These are phyloP conservation scores for Xylaria castorea DNA, from an alignment of 495 filamentous ascomycete genomes.

Conservation along the genomic window DNA sequence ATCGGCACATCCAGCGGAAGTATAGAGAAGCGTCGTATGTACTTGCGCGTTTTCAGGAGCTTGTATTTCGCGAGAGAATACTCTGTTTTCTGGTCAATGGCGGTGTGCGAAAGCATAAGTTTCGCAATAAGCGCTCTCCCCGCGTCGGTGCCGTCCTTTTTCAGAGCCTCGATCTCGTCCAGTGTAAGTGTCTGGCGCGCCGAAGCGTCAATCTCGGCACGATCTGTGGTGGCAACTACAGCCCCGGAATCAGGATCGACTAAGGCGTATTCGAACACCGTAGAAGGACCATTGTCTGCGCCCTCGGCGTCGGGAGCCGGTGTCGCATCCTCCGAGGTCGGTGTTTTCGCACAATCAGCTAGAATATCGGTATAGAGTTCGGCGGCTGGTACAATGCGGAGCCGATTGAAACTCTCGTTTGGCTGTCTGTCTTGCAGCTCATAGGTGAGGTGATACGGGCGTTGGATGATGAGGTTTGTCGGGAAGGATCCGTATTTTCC, in stretches of 20 bases:
- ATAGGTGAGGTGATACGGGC: conserved; percentile 89
- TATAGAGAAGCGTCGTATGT: conserved; percentile 82
- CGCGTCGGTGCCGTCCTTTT: conserved; percentile 74
- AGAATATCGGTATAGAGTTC: conserved; percentile 86
- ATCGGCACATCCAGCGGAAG: conserved; percentile 79
- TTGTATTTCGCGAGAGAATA: conserved; percentile 96
- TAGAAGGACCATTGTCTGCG: conserved; percentile 35
- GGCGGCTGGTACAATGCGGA: conserved; percentile 79
- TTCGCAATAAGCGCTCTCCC: conserved; percentile 90
- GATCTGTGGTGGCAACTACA: conserved; percentile 77
- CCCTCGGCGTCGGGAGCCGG: conserved; percentile 44
- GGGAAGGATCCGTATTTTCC: conserved; percentile 92
- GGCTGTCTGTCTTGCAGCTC: conserved; percentile 77
- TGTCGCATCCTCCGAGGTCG: conserved; percentile 42
- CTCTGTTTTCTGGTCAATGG: conserved; percentile 89
- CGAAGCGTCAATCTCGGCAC: conserved; percentile 78
- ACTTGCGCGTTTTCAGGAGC: conserved; percentile 91
- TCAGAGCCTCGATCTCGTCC: conserved; percentile 90
- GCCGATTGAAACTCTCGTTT: conserved; percentile 59
- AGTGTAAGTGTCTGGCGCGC: conserved; percentile 81
- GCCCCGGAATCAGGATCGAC: conserved; percentile 56
- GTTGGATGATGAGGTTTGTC: conserved; percentile 81
- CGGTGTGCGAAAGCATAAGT: conserved; percentile 81
- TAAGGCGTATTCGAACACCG: conserved; percentile 49
- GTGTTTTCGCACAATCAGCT: conserved; percentile 53